These are phyloP conservation scores for Volvox africanus DNA, from an alignment of 139 green algal species.

Conservation along the genomic window DNA sequence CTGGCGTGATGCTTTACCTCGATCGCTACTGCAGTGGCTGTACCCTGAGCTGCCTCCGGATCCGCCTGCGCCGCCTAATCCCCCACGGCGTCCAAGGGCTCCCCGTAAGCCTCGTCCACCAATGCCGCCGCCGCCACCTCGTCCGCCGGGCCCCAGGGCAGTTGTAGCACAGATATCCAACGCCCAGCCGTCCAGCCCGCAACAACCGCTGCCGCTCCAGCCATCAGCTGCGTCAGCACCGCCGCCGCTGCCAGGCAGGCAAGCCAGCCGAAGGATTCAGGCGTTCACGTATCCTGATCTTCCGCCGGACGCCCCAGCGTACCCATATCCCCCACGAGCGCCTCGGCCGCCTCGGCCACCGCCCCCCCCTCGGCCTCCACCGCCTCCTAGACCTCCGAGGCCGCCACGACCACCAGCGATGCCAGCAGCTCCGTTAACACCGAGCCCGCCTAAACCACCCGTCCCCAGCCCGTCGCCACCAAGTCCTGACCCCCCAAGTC, in stretches of 20 bases:
- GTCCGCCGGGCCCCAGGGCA: too few species aligned
- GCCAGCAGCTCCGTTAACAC: not conserved
- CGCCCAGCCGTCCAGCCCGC: too few species aligned
- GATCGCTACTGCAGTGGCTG: not conserved
- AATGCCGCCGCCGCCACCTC: not conserved
- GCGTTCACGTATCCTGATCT: constrained; percentile 11
- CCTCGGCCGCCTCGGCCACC: not conserved
- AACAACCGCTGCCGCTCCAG: not conserved
- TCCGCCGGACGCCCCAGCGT: not conserved
- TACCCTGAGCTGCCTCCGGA: constrained; percentile 2
- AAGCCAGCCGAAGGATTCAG: not conserved
- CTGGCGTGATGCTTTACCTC: not conserved
- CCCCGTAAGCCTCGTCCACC: not conserved
- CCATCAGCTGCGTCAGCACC: not conserved
- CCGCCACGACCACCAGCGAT: not conserved
- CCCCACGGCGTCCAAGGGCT: not conserved
- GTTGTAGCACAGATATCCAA: too few species aligned
- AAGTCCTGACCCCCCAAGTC: not conserved
- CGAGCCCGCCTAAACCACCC: not conserved
- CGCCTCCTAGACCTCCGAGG: not conserved
- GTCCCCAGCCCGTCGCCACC: not conserved
- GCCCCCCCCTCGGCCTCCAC: not conserved
- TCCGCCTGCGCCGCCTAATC: not conserved
- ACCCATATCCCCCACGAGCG: not conserved
- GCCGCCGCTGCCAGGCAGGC: not conserved